These are phyloP conservation scores for Antrodiella citrinella DNA, from an alignment of 768 basidiomycete species.

Conservation along the genomic window DNA sequence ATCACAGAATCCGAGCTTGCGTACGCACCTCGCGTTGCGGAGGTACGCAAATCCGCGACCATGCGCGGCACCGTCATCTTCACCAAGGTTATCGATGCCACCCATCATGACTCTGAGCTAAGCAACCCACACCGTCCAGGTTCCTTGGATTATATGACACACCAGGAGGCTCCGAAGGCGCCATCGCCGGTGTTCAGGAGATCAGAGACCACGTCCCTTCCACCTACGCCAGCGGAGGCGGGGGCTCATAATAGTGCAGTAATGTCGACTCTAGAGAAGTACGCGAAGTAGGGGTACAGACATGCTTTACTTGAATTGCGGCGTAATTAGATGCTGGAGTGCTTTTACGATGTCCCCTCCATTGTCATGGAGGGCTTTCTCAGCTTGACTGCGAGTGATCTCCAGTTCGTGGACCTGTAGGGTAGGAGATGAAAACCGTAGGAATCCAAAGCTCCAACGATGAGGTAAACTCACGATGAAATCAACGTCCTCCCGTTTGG, in stretches of 20 bases:
- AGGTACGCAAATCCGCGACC: slow-evolving; percentile 26
- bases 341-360: slow-evolving; percentile 46
- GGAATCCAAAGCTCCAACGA: neutral
- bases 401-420: slow-evolving; percentile 57
- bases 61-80: slow-evolving; percentile 16
- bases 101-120: slow-evolving; percentile 22
- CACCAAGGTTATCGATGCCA: slow-evolving; percentile 24
- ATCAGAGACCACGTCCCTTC: no score
- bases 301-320: no score
- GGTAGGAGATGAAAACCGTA: neutral
- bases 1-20: slow-evolving; percentile 24
- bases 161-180: slow-evolving; percentile 3
- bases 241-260: no score
- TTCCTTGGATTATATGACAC: slow-evolving; percentile 36
- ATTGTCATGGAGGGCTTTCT: slow-evolving; percentile 47
- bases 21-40: slow-evolving; percentile 39
- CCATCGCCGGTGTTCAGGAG: no score
- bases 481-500: slow-evolving; percentile 48
- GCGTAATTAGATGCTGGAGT: slow-evolving; percentile 24
- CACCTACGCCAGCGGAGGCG: no score
- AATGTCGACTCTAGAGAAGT: no score
- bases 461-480: slow-evolving; percentile 39
- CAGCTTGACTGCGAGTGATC: slow-evolving; percentile 47
- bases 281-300: no score
- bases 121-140: slow-evolving; percentile 44